A percentile compares a stretch with the other conserved stretches of the same genome.
Conservation (phyloP, 169 alveolate species). For the Plasmodium relictum region DNA sequence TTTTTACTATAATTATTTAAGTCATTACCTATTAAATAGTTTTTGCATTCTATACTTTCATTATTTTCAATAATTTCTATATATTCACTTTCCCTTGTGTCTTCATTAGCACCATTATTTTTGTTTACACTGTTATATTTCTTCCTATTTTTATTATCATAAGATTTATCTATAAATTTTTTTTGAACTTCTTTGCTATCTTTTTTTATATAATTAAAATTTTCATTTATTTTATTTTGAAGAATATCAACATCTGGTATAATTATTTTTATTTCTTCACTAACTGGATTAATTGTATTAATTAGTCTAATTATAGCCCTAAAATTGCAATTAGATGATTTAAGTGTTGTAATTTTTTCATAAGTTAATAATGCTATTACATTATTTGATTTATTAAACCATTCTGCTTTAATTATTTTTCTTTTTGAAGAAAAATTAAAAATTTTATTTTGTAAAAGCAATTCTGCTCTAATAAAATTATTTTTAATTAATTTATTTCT, state of each 20-base stretch:
- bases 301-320: slow-evolving; percentile 31
- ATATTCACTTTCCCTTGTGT: not conserved
- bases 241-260: slow-evolving; percentile 31
- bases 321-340: slow-evolving; percentile 2
- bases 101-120: not conserved
- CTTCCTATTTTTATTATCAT: not conserved
- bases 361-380: slow-evolving; percentile 48
- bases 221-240: slow-evolving; percentile 12
- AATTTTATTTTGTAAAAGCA: slow-evolving; percentile 20
- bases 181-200: not conserved
- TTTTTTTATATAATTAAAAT: not conserved
- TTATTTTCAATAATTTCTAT: not conserved
- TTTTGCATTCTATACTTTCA: too few relatives aligned
- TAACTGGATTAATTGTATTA: not conserved
- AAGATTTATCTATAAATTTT: not conserved
- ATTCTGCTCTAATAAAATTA: slow-evolving; percentile 13
- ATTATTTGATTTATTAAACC: slow-evolving; percentile 40
- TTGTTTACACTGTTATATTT: not conserved
- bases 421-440: slow-evolving; percentile 21
- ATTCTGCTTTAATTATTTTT: slow-evolving; percentile 69
- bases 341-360: slow-evolving; percentile 8
- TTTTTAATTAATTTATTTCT: slow-evolving; percentile 19
- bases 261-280: slow-evolving; percentile 50
- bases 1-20: too few relatives aligned
- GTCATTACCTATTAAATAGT: too few relatives aligned